Evolutionary conservation across 2,329 filamentous ascomycete genomes (phyloP), one percentile per base, ranked within the genome.

Genomic region (Moelleriella libera): DNA sequence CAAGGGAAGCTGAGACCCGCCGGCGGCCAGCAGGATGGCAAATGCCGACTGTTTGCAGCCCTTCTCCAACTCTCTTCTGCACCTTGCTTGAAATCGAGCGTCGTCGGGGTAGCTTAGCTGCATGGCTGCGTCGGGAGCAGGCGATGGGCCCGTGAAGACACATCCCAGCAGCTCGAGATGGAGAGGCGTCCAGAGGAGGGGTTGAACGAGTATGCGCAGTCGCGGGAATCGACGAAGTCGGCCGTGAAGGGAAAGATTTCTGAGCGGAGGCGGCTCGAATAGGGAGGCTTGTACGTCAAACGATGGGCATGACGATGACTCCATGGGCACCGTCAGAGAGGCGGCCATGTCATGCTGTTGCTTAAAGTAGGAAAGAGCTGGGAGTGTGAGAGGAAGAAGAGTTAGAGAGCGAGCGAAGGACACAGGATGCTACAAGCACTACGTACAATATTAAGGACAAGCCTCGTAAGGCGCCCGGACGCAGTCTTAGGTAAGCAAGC

Each of bases 81-180:
- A 37, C 34, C 7, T 37, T 37, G 34, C 34, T 37, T 37, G 34
- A 7, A 37, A 37, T 37, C 12, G 41, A 43, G 41, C n/a, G 41
- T 43, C 41, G 12, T 43, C 41, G 41, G 41, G 12, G n/a, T 29
- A 43, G n/a, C n/a, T 14, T 8, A 43, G 12, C 12, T 43, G n/a
- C 41, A 43, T 43, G n/a, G 28, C 28, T 14, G 41, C 41, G 12
- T 14, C n/a, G 41, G 41, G 28, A 14, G 41, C 41, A 43, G 41
- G 41, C 41, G n/a, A 14, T 14, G n/a, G 28, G n/a, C 29, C 28
- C 21, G n/a, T 41, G 42, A 44, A 47, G n/a, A 41, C 39, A 32
- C 46, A 47, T 2, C 40, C 43, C 41, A 47, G 30, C 40, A 47
- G 32, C 30, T 47, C 41, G 46, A 47, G 46, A 44, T 47, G 46